These are phyloP conservation scores for Aspergillus pseudonomiae DNA, from an alignment of 2,329 filamentous ascomycete species.

Conservation along the genomic window DNA sequence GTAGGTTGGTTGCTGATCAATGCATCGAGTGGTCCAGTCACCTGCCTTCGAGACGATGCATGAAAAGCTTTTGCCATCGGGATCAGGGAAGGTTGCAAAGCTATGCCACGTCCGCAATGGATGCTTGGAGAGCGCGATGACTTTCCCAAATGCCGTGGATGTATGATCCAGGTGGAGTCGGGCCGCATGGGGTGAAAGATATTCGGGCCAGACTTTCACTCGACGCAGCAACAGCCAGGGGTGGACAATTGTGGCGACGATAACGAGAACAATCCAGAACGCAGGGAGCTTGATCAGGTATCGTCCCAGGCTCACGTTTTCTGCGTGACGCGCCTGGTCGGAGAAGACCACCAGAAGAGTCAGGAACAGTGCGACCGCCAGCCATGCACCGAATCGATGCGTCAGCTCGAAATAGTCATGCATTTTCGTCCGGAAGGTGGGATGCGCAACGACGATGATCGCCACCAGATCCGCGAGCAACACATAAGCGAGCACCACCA, in stretches of 20 bases:
- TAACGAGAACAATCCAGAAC: slow-evolving; percentile 27
- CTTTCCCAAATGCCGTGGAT: slow-evolving; percentile 20
- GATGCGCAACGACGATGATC: slow-evolving; percentile 17
- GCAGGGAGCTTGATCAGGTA: slow-evolving; percentile 9
- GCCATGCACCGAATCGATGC: slow-evolving; percentile 43
- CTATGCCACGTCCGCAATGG: slow-evolving; percentile 29
- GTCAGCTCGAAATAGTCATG: slow-evolving; percentile 43
- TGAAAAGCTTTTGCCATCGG: slow-evolving; percentile 13
- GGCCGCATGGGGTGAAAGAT: slow-evolving; percentile 26
- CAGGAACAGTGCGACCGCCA: slow-evolving; percentile 21
- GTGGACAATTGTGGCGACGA: slow-evolving; percentile 24
- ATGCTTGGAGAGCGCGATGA: slow-evolving; percentile 20
- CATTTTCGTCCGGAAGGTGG: slow-evolving; percentile 29
- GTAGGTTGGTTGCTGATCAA: slow-evolving; percentile 21
- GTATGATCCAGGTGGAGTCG: slow-evolving; percentile 28
- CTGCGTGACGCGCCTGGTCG: slow-evolving; percentile 7
- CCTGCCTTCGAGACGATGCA: slow-evolving; percentile 22
- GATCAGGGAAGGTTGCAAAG: slow-evolving; percentile 25
- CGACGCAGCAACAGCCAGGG: slow-evolving; percentile 25
- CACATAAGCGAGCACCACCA: slow-evolving; percentile 22
- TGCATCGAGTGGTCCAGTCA: slow-evolving; percentile 28
- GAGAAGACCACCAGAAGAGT: slow-evolving; percentile 18
- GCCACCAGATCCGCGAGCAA: slow-evolving; percentile 2
- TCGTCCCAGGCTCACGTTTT: background rate
- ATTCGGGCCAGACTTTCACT: slow-evolving; percentile 24